Evolutionary conservation across 129 eudicot genomes (phyloP).

Genomic region (carrot (Daucus carota)): DH1_v3.0 NC_030384.2:32113001-32113500

Average conservation of each 20-base stretch:
- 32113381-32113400: neutral
- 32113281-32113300: neutral
- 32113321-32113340: conserved; percentile 9
- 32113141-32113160: no score
- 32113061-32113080: no score
- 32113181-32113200: no score
- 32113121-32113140: no score
- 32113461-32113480: neutral
- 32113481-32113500: conserved; percentile 1
- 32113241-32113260: neutral
- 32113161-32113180: no score
- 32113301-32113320: neutral
- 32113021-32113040: no score
- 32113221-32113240: no score
- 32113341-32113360: neutral
- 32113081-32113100: no score
- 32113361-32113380: neutral
- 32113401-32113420: neutral
- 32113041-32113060: no score
- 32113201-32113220: no score
- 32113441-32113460: neutral
- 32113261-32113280: neutral
- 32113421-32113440: neutral
- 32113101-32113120: no score
- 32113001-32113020: no score